Evolutionary conservation across 2,329 filamentous ascomycete genomes (phyloP), one percentile per base, ranked within the genome.

Genomic region (Fusarium dlaminii): DNA sequence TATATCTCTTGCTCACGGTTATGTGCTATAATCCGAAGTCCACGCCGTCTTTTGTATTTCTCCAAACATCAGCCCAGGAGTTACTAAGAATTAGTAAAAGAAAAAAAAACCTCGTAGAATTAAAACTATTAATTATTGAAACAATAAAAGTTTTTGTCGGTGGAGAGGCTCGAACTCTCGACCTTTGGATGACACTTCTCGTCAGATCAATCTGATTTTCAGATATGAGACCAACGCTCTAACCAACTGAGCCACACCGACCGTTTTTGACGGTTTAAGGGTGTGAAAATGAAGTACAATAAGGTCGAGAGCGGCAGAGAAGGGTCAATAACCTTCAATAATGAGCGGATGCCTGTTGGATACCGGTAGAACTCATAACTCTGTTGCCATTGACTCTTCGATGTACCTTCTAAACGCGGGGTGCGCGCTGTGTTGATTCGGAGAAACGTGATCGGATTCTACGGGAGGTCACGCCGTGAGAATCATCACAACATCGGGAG

Each of bases 141-240:
- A 30, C 5, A 17, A 30, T 8, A 64, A 70, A 71, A 67, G 7
- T 3, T 3, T 7, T 4, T 78, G 76, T 77, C 75, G 73, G 70
- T 75, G 68, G 76, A 76, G 76, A 78, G 75, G 74, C 74, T 78
- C 76, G 76, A 78, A 78, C 76, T 78, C 76, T 78, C 75, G 76
- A 78, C 76, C 76, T 78, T 78, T 78, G 75, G 76, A 78, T 78
- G 4, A 63, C 76, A 72, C 67, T 63, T 78, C 18, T 27, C 66
- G 66, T 32, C 73, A 77, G 60, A 63, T 78, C 76, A 78, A 68
- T 55, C 66, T 68, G 22, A 52, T 46, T 37, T 37, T 8, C 42
- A 63, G 37, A 65, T 77, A 78, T 77, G 76, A 78, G 76, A 78
- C 76, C 76, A 78, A 77, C 76, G 76, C 76, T 78, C 76, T 78